Evolutionary conservation across 306 rosid species (phyloP), one percentile per base, ranked within the genome.

Genomic region (Heteromeles arbutifolia): DNA sequence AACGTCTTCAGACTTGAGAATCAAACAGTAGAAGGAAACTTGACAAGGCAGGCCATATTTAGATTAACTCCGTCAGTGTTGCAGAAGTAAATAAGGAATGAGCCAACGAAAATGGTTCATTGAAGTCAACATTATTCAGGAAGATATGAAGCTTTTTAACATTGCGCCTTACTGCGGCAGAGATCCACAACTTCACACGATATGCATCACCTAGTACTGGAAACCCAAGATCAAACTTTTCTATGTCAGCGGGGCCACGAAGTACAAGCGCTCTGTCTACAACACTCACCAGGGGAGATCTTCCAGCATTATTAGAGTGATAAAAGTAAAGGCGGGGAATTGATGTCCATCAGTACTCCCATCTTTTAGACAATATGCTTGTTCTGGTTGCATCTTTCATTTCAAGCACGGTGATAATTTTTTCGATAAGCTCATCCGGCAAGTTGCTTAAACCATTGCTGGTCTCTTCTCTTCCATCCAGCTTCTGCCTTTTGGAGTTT

Each of bases 291-390:
- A 69, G 18, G 24, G n/a, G 41, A 69, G 34, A 8, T 17, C 73
- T 69, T 4, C 4, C 17, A 43, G 21, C 34, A 22, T 37, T 2
- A 37, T 37, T 37, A 37, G 10, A 37, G 41, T 67, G 3, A 69
- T 25, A 15, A 48, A 69, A 69, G 0, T 69, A 6, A 48, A 48
- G 58, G 17, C 18, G 3, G 11, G 72, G 58, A 68, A 68, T 25
- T 44, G 73, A 68, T 25, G 73, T 69, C 61, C 59, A 69, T 11
- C 25, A 10, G 73, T 7, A 19, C 17, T 69, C 73, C 73, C 61
- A 69, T 69, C 26, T 48, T 26, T 48, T 52, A 31, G 63, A 70
- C 62, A 70, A 22, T 28, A 70, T 70, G 63, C 74, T 70, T 52
- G 63, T 70, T 52, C 74, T 28, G 22, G 52, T 48, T 44, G 73